These are phyloP conservation scores for Eucalyptus decipiens DNA, from an alignment of 345 rosid species.

Conservation along the genomic window DNA sequence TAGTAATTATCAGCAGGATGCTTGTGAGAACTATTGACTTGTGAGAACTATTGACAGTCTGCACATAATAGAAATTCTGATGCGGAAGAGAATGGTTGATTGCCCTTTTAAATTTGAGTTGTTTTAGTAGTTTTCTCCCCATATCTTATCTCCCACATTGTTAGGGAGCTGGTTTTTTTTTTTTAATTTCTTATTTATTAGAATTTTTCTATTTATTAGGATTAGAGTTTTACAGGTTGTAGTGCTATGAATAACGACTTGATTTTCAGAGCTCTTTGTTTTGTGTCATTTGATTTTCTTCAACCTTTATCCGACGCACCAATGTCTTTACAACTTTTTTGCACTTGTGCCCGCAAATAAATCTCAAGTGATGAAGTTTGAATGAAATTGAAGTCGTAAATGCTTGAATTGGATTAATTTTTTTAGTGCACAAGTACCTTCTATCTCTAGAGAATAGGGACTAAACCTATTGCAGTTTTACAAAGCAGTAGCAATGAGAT, in stretches of 20 bases:
- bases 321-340: background rate
- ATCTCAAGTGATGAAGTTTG: background rate
- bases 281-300: background rate
- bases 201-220: background rate
- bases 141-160: background rate
- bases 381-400: background rate
- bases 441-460: background rate
- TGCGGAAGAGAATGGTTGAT: background rate
- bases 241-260: background rate
- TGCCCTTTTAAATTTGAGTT: background rate
- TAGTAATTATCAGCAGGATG: background rate
- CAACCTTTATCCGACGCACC: background rate
- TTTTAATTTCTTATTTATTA: background rate
- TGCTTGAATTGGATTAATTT: background rate
- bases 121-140: background rate
- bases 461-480: background rate
- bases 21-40: background rate
- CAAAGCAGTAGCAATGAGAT: background rate
- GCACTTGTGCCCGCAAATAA: background rate
- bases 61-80: background rate
- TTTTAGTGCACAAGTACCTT: background rate
- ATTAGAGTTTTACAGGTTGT: background rate
- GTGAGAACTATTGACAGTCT: background rate
- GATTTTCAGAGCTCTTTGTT: background rate
- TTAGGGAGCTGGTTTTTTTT: background rate